Evolutionary conservation across 2,329 filamentous ascomycete species (phyloP), one percentile per base, ranked within the genome.

Genomic region (Hawksworthiomyces lignivorus): DNA sequence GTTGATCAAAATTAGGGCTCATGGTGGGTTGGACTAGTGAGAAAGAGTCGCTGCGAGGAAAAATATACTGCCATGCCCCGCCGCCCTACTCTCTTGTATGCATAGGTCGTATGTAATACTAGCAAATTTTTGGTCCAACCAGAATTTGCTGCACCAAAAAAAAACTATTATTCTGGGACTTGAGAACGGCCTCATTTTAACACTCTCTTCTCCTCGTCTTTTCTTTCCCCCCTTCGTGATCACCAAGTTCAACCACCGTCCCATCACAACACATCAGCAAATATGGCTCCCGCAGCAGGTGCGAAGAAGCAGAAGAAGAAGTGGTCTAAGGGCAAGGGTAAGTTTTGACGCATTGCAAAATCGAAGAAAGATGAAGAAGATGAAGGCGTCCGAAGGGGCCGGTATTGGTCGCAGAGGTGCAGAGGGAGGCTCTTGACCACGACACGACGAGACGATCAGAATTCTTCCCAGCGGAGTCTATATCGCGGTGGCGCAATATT

Each of bases 301-400:
- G 80, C 75, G 62, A 84, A 84, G 77, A 84, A 84, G 73, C 79
- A 83, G 69, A 85, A 84, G 80, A 84, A 85, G 80, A 85, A 84
- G 79, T 84, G 80, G 81, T 69, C 66, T 49, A 68, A 68, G 62
- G 57, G 60, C 50, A 74, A 67, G 87, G 85, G 89, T 77, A 90
- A 84, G 85, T 45, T 33, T 33, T 31, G n/a, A n/a, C n/a, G n/a
- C n/a, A n/a, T n/a, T n/a, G n/a, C n/a, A n/a, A n/a, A n/a, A n/a
- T n/a, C n/a, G n/a, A n/a, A n/a, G n/a, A n/a, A n/a, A n/a, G n/a
- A n/a, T n/a, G n/a, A n/a, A n/a, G n/a, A n/a, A n/a, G n/a, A n/a
- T n/a, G n/a, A n/a, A n/a, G n/a, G n/a, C n/a, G n/a, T n/a, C n/a
- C n/a, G n/a, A n/a, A n/a, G n/a, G n/a, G n/a, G n/a, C n/a, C n/a